Evolutionary conservation across 345 rosid genomes (phyloP).

Genomic region (Eucalyptus caleyi): DNA sequence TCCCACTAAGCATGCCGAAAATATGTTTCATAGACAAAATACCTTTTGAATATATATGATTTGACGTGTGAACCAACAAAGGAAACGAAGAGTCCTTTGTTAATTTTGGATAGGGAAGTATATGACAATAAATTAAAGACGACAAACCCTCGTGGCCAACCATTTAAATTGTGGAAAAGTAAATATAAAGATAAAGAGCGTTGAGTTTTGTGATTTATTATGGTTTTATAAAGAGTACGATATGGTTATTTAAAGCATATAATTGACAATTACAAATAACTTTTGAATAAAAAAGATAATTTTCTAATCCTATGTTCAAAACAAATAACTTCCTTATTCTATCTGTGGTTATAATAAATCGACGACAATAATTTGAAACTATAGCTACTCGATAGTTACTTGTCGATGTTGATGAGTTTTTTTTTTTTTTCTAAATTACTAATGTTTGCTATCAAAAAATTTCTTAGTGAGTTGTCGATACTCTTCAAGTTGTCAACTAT

Average conservation of each 20-base stretch:
- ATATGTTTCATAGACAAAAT: not conserved
- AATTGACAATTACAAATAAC: not conserved
- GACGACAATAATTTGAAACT: fast-evolving
- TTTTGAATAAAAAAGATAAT: not conserved
- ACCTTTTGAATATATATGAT: not conserved
- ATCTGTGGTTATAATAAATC: fast-evolving
- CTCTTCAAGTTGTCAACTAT: not conserved
- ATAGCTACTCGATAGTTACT: not conserved
- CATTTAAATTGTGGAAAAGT: not conserved
- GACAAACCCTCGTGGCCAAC: no score
- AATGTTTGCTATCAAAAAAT: not conserved
- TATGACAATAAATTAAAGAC: not conserved
- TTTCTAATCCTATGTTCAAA: not conserved
- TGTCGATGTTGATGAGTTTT: not conserved
- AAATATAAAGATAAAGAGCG: not conserved
- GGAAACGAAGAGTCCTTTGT: not conserved
- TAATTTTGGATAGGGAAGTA: not conserved
- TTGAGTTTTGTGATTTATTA: not conserved
- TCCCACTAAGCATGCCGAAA: fast-evolving
- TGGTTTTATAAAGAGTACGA: not conserved
- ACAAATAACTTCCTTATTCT: not conserved
- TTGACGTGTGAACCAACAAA: not conserved
- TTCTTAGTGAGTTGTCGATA: not conserved
- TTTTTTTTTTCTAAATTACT: not conserved
- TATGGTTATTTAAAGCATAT: not conserved